These are phyloP conservation scores for Penicillium lividum DNA, from an alignment of 495 filamentous ascomycete species.

Conservation along the genomic window DNA sequence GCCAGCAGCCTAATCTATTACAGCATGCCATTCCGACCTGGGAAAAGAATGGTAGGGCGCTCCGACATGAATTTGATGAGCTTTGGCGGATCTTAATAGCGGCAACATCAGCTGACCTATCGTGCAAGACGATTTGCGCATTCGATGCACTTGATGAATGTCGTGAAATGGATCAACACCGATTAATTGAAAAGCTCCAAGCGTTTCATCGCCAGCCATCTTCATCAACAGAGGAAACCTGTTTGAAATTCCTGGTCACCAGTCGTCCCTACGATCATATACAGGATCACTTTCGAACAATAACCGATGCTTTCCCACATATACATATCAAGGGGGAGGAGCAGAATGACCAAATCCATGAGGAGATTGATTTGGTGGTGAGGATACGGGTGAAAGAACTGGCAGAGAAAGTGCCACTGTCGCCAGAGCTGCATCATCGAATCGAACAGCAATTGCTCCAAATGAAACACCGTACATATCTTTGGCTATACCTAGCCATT, in stretches of 20 bases:
- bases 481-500: constrained; percentile 35
- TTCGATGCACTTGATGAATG: constrained; percentile 49
- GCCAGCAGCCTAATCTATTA: constrained; percentile 25
- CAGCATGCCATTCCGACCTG: constrained; percentile 26
- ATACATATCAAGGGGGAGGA: constrained; percentile 41
- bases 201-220: not conserved
- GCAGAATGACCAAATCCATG: constrained; percentile 31
- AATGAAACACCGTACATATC: constrained; percentile 38
- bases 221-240: constrained; percentile 5
- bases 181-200: constrained; percentile 27
- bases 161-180: constrained; percentile 14
- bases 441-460: constrained; percentile 23
- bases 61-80: constrained; percentile 24
- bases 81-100: constrained; percentile 36
- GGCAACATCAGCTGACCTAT: constrained; percentile 17
- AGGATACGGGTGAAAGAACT: constrained; percentile 29
- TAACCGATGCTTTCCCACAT: constrained; percentile 20
- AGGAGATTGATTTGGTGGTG: constrained; percentile 43
- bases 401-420: constrained; percentile 10
- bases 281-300: constrained; percentile 17
- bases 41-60: constrained; percentile 26
- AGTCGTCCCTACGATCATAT: constrained; percentile 47
- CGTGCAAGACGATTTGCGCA: constrained; percentile 32
- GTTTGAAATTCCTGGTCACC: constrained; percentile 45
- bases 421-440: constrained; percentile 5